Evolutionary conservation across 106 monocot genomes (phyloP).

Genomic region (Allium fistulosum): DNA sequence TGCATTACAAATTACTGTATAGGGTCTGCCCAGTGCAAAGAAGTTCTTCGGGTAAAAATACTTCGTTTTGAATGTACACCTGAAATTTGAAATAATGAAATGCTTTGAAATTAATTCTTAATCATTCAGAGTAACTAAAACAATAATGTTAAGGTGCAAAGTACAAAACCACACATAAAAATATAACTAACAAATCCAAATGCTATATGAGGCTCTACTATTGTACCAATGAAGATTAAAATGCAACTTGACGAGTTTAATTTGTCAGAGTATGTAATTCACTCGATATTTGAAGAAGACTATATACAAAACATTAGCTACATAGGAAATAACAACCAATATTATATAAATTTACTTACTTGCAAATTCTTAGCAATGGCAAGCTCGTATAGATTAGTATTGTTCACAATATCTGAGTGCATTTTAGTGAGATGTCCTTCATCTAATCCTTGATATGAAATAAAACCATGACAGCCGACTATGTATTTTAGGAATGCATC

Average conservation of each 20-base stretch:
- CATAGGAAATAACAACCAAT: no score
- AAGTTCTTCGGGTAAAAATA: conserved; percentile 68
- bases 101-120: no score
- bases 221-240: no score
- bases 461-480: conserved; percentile 67
- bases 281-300: no score
- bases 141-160: not conserved
- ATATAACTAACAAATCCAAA: no score
- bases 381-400: conserved; percentile 63
- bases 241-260: no score
- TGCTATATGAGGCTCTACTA: no score
- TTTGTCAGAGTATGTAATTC: no score
- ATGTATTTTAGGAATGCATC: conserved; percentile 93
- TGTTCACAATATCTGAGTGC: conserved; percentile 71
- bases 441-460: conserved; percentile 65
- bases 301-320: no score
- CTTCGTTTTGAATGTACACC: conserved; percentile 78
- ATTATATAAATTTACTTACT: conserved; percentile 19
- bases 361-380: conserved; percentile 76
- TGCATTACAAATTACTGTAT: conserved; percentile 38
- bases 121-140: no score
- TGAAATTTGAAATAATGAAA: conserved; percentile 14
- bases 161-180: not conserved
- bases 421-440: conserved; percentile 85
- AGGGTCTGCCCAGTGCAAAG: conserved; percentile 69